Base-by-base conservation (phyloP, 371 early-diverging fungal species). In the Mortierella sp. region DNA sequence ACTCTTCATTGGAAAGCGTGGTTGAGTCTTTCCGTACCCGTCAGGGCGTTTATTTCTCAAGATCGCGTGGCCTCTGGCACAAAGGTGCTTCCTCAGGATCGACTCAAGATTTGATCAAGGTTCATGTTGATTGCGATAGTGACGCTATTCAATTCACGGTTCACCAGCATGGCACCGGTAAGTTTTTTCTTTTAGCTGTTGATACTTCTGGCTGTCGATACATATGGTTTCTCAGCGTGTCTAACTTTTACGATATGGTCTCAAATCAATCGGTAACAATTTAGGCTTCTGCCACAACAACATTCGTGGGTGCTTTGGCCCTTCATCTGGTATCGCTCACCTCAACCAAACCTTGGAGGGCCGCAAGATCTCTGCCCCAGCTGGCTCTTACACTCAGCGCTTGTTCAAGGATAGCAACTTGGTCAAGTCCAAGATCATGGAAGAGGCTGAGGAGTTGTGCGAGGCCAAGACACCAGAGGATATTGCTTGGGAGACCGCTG, bases 401-500 rank as follows among this genome's bases (percentile, higher is more conserved):
- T 86, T 99, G 57, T 98, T 98, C 80, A 88, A 90, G 50, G 97
- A 97, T 79, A 75, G 91, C 33, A 87, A 87, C 50, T 84, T 99
- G 45, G 88, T 99, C 50, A 85, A 89, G 62, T 91, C 96, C 74
- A 99, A 99, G 89, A 94, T 99, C 66, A 90, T 95, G 88, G 99
- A 99, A 81, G 98, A 98, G 84, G 99, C 99, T 4, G 90, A 93
- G 11, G 98, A 97, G 84, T 83, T 99, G 32, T 94, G 96, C 67
- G 92, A 94, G 33, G 98, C 99, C 36, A 86, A 76, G 11, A 84
- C 83, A 2, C 85, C 85, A 33, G 91, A 92, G 1, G 95, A 98
- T 3, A 91, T 97, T 72, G 96, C 97, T 5, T 96, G 94, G 91
- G 98, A 99, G 83, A 94, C 97, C 32, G 98, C 99, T 28, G 99